Evolutionary conservation across 768 basidiomycete species (phyloP).

Genomic region (Suillus spraguei): DNA sequence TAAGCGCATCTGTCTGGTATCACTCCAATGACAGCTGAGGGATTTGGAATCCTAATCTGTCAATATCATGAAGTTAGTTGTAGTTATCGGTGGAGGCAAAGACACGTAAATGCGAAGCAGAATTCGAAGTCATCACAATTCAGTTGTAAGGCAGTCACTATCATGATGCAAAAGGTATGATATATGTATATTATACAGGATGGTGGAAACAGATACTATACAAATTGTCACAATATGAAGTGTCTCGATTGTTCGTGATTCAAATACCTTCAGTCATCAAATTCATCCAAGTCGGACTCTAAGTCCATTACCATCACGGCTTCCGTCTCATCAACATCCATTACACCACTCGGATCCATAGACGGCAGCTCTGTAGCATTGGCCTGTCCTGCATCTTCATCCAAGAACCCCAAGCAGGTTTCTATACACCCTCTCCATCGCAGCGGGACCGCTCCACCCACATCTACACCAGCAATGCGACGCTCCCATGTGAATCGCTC

Average conservation of each 20-base stretch:
- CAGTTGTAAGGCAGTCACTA: background rate
- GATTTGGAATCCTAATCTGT: background rate
- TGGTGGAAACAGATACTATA: background rate
- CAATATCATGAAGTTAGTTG: background rate
- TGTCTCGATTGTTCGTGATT: constrained; percentile 1
- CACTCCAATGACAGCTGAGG: background rate
- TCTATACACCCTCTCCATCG: constrained; percentile 69
- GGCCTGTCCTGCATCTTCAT: constrained; percentile 14
- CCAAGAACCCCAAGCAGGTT: constrained; percentile 67
- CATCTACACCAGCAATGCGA: constrained; percentile 49
- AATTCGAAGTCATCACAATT: background rate
- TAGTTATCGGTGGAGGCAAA: background rate
- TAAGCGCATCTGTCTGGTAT: background rate
- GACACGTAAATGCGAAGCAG: background rate
- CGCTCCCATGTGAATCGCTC: constrained; percentile 69
- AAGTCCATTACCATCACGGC: constrained; percentile 29
- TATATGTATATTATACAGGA: background rate
- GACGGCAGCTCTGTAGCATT: background rate
- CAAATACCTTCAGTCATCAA: constrained; percentile 23
- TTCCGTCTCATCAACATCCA: constrained; percentile 18
- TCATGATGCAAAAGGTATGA: background rate
- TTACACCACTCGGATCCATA: background rate
- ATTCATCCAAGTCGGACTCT: constrained; percentile 28
- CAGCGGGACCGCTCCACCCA: constrained; percentile 59
- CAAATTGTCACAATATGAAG: constrained; percentile 2